Base-by-base conservation (phyloP, 192 early-diverging fungal species). In the Phlyctochytrium planicorne region DNA sequence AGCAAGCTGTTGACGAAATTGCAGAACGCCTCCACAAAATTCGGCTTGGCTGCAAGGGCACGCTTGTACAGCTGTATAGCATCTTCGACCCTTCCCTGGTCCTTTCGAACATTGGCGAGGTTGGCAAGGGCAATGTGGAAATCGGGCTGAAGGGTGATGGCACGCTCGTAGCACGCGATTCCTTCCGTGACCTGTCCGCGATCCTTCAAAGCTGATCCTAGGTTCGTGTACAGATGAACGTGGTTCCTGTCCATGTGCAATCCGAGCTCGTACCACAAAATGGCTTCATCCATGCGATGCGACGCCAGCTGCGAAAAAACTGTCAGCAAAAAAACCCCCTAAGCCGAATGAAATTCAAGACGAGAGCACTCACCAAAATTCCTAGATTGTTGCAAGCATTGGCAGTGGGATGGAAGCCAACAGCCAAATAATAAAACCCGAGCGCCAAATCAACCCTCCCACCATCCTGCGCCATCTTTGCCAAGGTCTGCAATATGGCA, bases 51-150 rank as follows among this genome's bases (percentile, higher is more conserved):
- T 31, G 87, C 84, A 14, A 94, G 85, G 0, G 94, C 92, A 27
- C 91, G 87, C 53, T 87, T 67, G 72, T 96, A 96, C 82, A 91
- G 90, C 62, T 85, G 82, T 3, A 95, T 88, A 31, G 90, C 89
- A 30, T 96, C 94, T 53, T 95, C 91, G 23, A 96, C 91, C 34
- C 91, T 79, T 0, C 94, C 93, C 68, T 93, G 82, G 71, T 96
- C 94, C 74, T 96, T 96, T 74, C 91, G 87, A 0, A 94, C 93
- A 63, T 96, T 96, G 25, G 93, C 94, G 29, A 96, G 81, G 63
- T 96, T 96, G 50, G 94, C 94, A 31, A 95, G 80, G 2, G 94
- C 94, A 53, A 96, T 93, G 67, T 93, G 93, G 61, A 96, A 96
- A 20, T 87, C 84, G 59, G 91, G 90, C 71, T 93, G 91, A 50